Evolutionary conservation across 2,329 filamentous ascomycete species (phyloP).

Genomic region (Fusarium austroafricanum): DNA sequence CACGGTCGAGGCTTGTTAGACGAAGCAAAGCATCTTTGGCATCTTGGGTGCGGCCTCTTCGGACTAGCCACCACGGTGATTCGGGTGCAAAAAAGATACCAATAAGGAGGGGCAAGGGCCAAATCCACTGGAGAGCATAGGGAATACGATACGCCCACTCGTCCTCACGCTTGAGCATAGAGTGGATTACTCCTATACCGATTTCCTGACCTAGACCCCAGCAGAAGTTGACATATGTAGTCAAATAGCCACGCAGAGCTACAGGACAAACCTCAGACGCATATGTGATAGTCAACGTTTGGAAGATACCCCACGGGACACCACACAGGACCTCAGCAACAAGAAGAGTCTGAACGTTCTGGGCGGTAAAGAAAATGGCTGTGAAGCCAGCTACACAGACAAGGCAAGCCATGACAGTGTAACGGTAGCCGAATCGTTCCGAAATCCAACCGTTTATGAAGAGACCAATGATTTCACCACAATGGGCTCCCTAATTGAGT

Average conservation of each 20-base stretch:
- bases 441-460: constrained; percentile 73
- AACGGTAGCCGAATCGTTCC: constrained; percentile 75
- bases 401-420: constrained; percentile 71
- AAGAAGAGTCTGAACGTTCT: constrained; percentile 68
- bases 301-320: constrained; percentile 71
- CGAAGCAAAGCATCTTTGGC: constrained; percentile 75
- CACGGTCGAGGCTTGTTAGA: constrained; percentile 70
- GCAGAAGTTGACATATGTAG: constrained; percentile 81
- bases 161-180: constrained; percentile 72
- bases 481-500: constrained; percentile 58
- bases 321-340: constrained; percentile 73
- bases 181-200: constrained; percentile 77
- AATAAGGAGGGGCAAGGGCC: constrained; percentile 74
- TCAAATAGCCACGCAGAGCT: constrained; percentile 76
- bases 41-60: constrained; percentile 71
- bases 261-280: constrained; percentile 80
- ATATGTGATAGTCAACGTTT: constrained; percentile 71
- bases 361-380: constrained; percentile 73
- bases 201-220: constrained; percentile 82
- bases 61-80: constrained; percentile 81
- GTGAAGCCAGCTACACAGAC: constrained; percentile 67
- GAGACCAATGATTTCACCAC: constrained; percentile 75
- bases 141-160: constrained; percentile 78
- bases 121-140: constrained; percentile 82
- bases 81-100: constrained; percentile 77